Evolutionary conservation across 2,329 filamentous ascomycete species (phyloP).

Genomic region (Plectosphaerella plurivora): DNA sequence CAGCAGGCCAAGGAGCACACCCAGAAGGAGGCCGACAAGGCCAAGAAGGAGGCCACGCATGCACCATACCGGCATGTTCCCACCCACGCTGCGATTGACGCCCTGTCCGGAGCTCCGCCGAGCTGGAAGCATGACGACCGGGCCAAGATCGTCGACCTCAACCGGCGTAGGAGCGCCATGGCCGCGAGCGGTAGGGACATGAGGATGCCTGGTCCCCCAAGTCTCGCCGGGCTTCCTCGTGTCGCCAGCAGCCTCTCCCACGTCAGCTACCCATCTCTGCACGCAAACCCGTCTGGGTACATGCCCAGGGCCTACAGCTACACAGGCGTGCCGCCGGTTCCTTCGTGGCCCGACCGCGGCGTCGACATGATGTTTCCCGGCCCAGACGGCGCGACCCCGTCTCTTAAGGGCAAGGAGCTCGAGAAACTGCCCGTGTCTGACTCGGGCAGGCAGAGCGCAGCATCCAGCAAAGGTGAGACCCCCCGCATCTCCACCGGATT

Average conservation of each 20-base stretch:
- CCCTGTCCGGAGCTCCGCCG: conserved; percentile 48
- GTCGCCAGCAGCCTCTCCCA: conserved; percentile 41
- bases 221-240: conserved; percentile 26
- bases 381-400: conserved; percentile 18
- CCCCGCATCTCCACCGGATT: too few relatives aligned
- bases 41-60: conserved; percentile 30
- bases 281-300: conserved; percentile 31
- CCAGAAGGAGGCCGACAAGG: conserved; percentile 41
- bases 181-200: conserved; percentile 31
- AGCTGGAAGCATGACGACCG: conserved; percentile 45
- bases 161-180: conserved; percentile 44
- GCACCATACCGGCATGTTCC: conserved; percentile 51
- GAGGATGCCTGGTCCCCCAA: conserved; percentile 25
- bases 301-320: conserved; percentile 40
- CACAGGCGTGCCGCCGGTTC: conserved; percentile 27
- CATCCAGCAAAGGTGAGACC: conserved; percentile 30
- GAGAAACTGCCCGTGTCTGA: conserved; percentile 24
- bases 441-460: conserved; percentile 26
- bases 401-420: conserved; percentile 39
- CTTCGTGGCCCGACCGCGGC: conserved; percentile 19
- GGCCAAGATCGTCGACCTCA: conserved; percentile 43
- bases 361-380: conserved; percentile 26
- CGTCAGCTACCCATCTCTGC: conserved; percentile 39
- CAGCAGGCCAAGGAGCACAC: conserved; percentile 52
- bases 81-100: conserved; percentile 57